Conservation (phyloP, 129 eudicot genomes). For the Ambrosia artemisiifolia region DNA sequence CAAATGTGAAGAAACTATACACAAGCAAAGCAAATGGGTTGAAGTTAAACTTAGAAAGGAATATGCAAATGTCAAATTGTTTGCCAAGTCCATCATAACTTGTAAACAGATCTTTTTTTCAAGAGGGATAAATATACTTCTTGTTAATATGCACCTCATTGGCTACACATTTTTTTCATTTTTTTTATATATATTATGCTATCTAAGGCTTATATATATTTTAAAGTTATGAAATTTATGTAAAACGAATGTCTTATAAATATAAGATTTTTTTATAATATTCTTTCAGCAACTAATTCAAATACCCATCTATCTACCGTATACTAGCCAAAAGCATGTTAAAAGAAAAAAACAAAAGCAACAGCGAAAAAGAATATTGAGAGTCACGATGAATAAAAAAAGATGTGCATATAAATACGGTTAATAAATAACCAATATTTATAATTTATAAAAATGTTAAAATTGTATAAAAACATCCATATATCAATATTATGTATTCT, state of each 20-base stretch:
- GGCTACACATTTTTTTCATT: not conserved
- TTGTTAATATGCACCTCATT: conserved; percentile 18
- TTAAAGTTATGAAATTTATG: not conserved
- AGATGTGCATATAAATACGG: too few relatives aligned
- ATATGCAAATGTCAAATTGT: conserved; percentile 53
- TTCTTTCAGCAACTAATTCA: too few relatives aligned
- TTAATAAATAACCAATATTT: too few relatives aligned
- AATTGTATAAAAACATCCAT: too few relatives aligned
- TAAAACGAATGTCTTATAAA: not conserved
- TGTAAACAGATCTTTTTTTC: conserved; percentile 20
- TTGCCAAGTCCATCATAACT: conserved; percentile 69
- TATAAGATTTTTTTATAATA: too few relatives aligned
- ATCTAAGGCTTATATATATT: not conserved
- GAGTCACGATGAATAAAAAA: too few relatives aligned
- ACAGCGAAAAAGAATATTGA: too few relatives aligned
- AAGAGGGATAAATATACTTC: conserved; percentile 25
- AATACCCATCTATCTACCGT: too few relatives aligned
- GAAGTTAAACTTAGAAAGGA: conserved; percentile 49
- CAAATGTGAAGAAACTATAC: conserved; percentile 80
- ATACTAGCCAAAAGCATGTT: too few relatives aligned
- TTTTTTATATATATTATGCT: not conserved
- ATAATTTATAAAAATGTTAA: too few relatives aligned
- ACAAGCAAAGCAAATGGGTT: conserved; percentile 63
- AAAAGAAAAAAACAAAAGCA: too few relatives aligned
- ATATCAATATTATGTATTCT: too few relatives aligned